Conservation (phyloP, 1,139 yeast species). For the Arxiozyma telluris region DNA sequence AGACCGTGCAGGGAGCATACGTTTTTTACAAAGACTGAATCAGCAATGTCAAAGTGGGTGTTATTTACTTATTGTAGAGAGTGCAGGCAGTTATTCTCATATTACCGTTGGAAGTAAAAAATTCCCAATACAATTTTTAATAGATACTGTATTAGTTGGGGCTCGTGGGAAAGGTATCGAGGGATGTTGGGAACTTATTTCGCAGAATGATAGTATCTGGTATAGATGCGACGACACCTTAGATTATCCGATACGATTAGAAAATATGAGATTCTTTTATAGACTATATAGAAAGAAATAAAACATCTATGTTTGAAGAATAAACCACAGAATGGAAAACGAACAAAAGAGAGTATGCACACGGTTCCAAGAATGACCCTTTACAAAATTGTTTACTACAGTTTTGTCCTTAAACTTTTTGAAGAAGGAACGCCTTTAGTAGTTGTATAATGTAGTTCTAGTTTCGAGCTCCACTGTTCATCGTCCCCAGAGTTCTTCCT, state of each 20-base stretch:
- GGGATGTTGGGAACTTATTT: slow-evolving; percentile 60
- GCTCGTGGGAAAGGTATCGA: slow-evolving; percentile 36
- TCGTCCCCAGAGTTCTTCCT: no score
- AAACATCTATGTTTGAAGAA: neutral
- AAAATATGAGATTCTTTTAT: slow-evolving; percentile 80
- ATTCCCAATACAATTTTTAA: slow-evolving; percentile 74
- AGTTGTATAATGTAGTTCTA: no score
- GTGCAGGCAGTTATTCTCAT: slow-evolving; percentile 86
- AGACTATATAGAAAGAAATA: slow-evolving; percentile 54
- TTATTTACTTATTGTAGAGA: slow-evolving; percentile 60
- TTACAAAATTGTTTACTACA: no score
- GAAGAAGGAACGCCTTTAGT: no score
- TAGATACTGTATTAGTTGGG: slow-evolving; percentile 64
- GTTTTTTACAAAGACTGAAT: slow-evolving; percentile 47
- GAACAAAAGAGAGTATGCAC: neutral
- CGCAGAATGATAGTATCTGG: slow-evolving; percentile 72
- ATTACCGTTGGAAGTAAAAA: slow-evolving; percentile 63
- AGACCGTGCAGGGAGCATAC: slow-evolving; percentile 52
- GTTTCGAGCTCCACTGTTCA: no score
- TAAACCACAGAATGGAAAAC: no score
- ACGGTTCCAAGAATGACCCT: neutral
- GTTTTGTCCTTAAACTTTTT: no score
- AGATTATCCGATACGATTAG: slow-evolving; percentile 62
- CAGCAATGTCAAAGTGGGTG: slow-evolving; percentile 45
- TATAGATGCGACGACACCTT: slow-evolving; percentile 52